A percentile compares a stretch with the other conserved stretches of the same genome.
Conservation (phyloP, 2,329 filamentous ascomycete species). For the Aquanectria penicillioides region DNA sequence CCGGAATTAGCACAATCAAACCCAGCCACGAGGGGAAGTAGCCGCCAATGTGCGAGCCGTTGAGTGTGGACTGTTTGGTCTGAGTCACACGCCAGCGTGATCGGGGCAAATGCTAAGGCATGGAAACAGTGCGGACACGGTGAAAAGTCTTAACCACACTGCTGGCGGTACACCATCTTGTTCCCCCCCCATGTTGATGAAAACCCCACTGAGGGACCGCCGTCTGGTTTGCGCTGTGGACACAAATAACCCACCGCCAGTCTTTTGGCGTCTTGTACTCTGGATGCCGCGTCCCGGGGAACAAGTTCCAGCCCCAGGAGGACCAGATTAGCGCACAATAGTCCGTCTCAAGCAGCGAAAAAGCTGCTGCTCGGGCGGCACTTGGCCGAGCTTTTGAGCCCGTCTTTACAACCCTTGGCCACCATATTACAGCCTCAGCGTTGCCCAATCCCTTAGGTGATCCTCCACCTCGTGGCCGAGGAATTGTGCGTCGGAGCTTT, state of each 20-base stretch:
- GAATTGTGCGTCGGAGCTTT: not conserved
- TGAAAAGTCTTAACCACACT: not conserved
- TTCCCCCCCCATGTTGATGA: slow-evolving; percentile 15
- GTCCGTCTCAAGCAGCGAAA: not conserved
- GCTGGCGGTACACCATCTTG: not conserved
- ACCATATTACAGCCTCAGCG: too few species aligned
- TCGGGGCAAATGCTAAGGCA: not conserved
- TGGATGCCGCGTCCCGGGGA: slow-evolving; percentile 13
- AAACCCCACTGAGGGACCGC: slow-evolving; percentile 11
- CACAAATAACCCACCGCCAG: slow-evolving; percentile 22
- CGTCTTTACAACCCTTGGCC: too few species aligned
- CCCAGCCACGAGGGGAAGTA: slow-evolving; percentile 18
- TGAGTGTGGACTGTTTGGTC: slow-evolving; percentile 30
- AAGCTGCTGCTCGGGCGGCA: not conserved
- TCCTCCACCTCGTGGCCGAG: not conserved
- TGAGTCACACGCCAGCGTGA: slow-evolving; percentile 25
- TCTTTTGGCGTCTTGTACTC: not conserved
- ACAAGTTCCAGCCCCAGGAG: slow-evolving; percentile 17
- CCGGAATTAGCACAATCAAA: slow-evolving; percentile 29
- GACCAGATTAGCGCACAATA: slow-evolving; percentile 19
- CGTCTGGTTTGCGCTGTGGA: slow-evolving; percentile 3
- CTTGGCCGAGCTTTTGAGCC: too few species aligned
- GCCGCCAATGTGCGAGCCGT: slow-evolving; percentile 17
- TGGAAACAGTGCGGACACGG: not conserved
- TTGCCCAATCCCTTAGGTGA: not conserved